phyloP scores from a whole-genome alignment of 139 green algal genomes.

The Chlorella sp. region DNA sequence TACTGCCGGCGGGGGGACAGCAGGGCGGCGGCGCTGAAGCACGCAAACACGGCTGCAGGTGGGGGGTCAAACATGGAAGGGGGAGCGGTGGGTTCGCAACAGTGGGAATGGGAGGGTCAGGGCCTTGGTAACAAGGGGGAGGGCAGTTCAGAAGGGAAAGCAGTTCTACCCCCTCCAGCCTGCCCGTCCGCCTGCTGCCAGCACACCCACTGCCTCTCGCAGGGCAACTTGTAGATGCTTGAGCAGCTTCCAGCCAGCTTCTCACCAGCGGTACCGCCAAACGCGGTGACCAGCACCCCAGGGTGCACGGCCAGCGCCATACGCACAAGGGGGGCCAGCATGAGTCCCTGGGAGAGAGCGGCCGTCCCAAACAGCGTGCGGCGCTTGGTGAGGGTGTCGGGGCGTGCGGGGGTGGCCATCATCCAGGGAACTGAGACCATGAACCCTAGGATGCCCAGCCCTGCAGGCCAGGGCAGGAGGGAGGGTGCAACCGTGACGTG shows the following conservation, averaged over 20 bases:
- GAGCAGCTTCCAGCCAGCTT: background rate
- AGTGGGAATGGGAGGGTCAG: too few relatives aligned
- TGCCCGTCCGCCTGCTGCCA: too few relatives aligned
- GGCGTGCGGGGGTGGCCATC: slow-evolving; percentile 30
- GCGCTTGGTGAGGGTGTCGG: slow-evolving; percentile 49
- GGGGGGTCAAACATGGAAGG: background rate
- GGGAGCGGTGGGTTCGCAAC: too few relatives aligned
- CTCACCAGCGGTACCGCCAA: slow-evolving; percentile 16
- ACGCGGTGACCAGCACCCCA: slow-evolving; percentile 26
- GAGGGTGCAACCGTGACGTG: too few relatives aligned
- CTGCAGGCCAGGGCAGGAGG: background rate
- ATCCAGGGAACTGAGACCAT: slow-evolving; percentile 62
- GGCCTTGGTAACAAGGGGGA: too few relatives aligned
- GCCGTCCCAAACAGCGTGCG: slow-evolving; percentile 55
- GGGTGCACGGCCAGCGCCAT: slow-evolving; percentile 54
- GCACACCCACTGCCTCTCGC: too few relatives aligned
- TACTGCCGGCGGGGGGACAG: slow-evolving; percentile 63
- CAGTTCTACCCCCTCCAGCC: too few relatives aligned
- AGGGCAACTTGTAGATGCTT: too few relatives aligned
- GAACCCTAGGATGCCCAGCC: slow-evolving; percentile 53
- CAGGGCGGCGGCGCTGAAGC: slow-evolving; percentile 74
- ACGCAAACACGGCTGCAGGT: slow-evolving; percentile 65
- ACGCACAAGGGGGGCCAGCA: slow-evolving; percentile 59
- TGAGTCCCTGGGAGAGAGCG: slow-evolving; percentile 61
- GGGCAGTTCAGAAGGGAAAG: too few relatives aligned